These are phyloP conservation scores for Trichoderma brevicompactum DNA, from an alignment of 2,329 filamentous ascomycete genomes.

Conservation along the genomic window DNA sequence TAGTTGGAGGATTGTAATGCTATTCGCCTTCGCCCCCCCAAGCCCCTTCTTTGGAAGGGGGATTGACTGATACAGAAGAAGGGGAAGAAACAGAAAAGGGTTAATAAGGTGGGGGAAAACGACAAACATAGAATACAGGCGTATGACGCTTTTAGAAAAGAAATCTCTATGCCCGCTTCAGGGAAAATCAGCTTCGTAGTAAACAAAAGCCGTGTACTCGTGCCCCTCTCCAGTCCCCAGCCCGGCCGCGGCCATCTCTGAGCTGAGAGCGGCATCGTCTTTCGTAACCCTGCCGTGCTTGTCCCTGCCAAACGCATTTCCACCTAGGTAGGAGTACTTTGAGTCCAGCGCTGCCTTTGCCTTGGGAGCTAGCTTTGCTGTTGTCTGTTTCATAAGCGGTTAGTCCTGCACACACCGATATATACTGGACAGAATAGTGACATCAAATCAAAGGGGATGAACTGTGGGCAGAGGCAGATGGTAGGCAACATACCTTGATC, in stretches of 20 bases:
- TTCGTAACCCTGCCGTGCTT: constrained; percentile 91
- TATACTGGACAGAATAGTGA: not conserved
- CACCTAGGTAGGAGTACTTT: constrained; percentile 87
- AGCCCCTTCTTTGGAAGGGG: not conserved
- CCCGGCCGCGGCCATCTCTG: constrained; percentile 81
- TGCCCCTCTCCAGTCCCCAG: constrained; percentile 69
- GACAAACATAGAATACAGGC: constrained; percentile 37
- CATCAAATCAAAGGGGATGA: not conserved
- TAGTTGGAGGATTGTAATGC: not conserved
- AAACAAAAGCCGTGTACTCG: constrained; percentile 96
- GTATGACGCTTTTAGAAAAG: constrained; percentile 24
- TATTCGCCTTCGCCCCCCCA: not conserved
- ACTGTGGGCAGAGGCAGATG: not conserved
- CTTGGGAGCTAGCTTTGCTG: constrained; percentile 79
- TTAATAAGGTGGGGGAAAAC: constrained; percentile 39
- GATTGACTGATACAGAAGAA: not conserved
- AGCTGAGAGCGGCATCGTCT: constrained; percentile 78
- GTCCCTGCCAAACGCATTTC: constrained; percentile 91
- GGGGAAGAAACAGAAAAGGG: not conserved
- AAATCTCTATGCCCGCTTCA: constrained; percentile 32
- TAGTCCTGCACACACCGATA: constrained; percentile 26
- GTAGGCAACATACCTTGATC: constrained; percentile 68
- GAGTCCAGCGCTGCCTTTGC: constrained; percentile 78
- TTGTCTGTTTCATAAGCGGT: constrained; percentile 62
- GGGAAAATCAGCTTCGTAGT: constrained; percentile 88